Evolutionary conservation across 306 rosid genomes (phyloP), one percentile per base, ranked within the genome.

Genomic region (Corylus americana): DNA sequence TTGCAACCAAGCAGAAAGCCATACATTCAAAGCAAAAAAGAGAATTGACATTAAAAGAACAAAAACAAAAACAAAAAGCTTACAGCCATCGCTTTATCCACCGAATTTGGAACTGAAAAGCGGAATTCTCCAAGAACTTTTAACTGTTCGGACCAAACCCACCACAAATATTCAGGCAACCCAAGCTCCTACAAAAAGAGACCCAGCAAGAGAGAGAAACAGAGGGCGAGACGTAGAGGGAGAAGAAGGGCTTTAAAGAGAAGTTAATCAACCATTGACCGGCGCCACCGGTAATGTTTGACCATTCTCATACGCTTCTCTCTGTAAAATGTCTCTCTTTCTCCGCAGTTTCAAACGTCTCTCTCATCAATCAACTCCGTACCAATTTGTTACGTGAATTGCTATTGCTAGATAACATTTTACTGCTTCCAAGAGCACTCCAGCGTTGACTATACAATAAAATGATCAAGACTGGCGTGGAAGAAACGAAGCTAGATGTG

Each of bases 271-370:
- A 91, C 83, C 87, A 88, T 89, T 86, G 91, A 92, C 93, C 85
- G 91, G 88, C 62, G 87, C 91, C 87, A 86, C 92, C 94, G 90
- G 91, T 88, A 77, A 85, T 70, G 83, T 91, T 87, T 90, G 97
- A 92, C 97, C 89, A 70, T 86, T 83, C 84, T 81, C 85, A 20
- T 71, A 61, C 37, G 13, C 27, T 44, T 57, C 77, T 70, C 79
- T 79, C 48, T 67, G 87, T 81, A 78, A 76, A 85, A 67, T 22
- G 81, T 84, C 79, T 57, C 13, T 61, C 78, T 70, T 87, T 74
- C 85, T 83, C 72, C 74, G 66, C 14, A 18, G 67, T 77, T 81
- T 83, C 86, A 73, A 79, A 79, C 35, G 74, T 73, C 82, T 69
- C 45, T 8, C 75, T 54, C 67, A 47, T 1, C 45, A 42, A 42